These are phyloP conservation scores for Populus hybrid DNA, from an alignment of 441 rosid genomes.

Conservation along the genomic window DNA sequence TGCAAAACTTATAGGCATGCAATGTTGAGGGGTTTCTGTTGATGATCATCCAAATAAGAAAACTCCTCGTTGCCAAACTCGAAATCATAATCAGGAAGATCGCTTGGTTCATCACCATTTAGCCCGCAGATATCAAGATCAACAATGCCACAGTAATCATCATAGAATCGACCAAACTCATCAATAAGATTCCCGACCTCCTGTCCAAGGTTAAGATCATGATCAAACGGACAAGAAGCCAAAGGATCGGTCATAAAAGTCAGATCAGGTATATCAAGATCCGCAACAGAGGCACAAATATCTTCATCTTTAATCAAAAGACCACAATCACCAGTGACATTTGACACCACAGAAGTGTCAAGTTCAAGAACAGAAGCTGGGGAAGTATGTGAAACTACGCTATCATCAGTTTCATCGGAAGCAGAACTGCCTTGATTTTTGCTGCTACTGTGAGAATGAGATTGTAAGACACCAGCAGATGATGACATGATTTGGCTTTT, in stretches of 20 bases:
- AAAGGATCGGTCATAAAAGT: conserved; percentile 45
- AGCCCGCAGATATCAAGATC: conserved; percentile 51
- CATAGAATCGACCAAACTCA: conserved; percentile 46
- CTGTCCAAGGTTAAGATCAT: conserved; percentile 41
- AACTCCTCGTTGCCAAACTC: conserved; percentile 60
- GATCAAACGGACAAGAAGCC: conserved; percentile 28
- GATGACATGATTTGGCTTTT: conserved; percentile 31
- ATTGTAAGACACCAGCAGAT: conserved; percentile 20
- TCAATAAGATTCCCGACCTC: conserved; percentile 48
- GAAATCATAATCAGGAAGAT: conserved; percentile 87
- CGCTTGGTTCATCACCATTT: conserved; percentile 49
- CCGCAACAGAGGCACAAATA: conserved; percentile 33
- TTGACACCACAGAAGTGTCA: conserved; percentile 46
- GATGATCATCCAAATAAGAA: conserved; percentile 41
- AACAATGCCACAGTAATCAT: conserved; percentile 54
- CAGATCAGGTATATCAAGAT: conserved; percentile 48
- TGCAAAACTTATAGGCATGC: conserved; percentile 86
- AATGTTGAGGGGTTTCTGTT: conserved; percentile 47
- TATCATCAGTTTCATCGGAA: conserved; percentile 46
- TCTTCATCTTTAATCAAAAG: conserved; percentile 22
- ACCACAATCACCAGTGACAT: conserved; percentile 17
- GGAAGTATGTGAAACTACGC: conserved; percentile 46
- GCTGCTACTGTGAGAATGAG: background rate
- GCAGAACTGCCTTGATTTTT: background rate
- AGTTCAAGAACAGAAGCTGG: conserved; percentile 31